Conservation (phyloP, 1,139 yeast species). For the Diutina neorugosa region DNA sequence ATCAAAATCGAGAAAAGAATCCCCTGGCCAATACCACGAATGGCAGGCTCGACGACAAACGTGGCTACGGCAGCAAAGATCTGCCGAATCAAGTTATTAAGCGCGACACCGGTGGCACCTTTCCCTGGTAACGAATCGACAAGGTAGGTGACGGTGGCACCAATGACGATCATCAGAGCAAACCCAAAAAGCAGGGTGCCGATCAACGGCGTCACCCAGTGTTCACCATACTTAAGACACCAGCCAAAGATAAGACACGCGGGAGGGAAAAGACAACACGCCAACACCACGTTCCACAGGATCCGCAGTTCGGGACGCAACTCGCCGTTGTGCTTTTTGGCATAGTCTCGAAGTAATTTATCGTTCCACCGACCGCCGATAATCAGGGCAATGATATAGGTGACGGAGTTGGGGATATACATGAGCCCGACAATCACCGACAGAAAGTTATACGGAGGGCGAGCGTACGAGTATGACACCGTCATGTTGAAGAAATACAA, state of each 20-base stretch:
- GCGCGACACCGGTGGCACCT: constrained; percentile 83
- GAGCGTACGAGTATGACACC: constrained; percentile 49
- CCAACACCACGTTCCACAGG: constrained; percentile 60
- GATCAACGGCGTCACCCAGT: constrained; percentile 67
- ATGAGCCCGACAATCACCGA: constrained; percentile 59
- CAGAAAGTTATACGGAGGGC: constrained; percentile 57
- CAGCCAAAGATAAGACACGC: constrained; percentile 72
- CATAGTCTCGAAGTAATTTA: constrained; percentile 40
- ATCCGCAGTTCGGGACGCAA: constrained; percentile 68
- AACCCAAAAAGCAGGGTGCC: constrained; percentile 78
- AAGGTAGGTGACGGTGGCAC: constrained; percentile 68
- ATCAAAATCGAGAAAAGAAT: constrained; percentile 56
- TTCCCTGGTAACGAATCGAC: constrained; percentile 81
- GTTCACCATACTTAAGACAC: constrained; percentile 53
- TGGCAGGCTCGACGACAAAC: constrained; percentile 60
- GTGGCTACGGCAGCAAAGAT: constrained; percentile 67
- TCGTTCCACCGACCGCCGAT: constrained; percentile 79
- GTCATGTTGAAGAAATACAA: constrained; percentile 69
- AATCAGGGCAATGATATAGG: constrained; percentile 62
- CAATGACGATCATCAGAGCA: constrained; percentile 76
- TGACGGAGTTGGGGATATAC: constrained; percentile 74
- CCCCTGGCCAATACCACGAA: constrained; percentile 56
- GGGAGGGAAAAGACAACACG: constrained; percentile 49
- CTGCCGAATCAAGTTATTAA: constrained; percentile 66
- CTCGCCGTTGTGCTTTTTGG: constrained; percentile 47